Conservation (phyloP, 306 rosid species). For the Vigna reflexopilosa region DNA sequence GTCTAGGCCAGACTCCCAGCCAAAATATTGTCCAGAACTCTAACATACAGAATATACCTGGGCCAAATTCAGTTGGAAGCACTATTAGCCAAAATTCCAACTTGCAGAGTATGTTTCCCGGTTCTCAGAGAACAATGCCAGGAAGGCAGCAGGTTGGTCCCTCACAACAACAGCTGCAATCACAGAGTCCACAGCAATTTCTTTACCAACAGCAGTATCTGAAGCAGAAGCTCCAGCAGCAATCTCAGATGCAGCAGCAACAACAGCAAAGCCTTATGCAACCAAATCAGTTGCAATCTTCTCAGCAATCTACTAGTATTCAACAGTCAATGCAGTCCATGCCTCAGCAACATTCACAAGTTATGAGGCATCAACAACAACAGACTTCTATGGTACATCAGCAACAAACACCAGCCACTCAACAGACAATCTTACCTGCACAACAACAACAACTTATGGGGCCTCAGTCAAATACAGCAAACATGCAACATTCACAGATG, state of each 20-base stretch:
- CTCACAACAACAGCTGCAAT: conserved; percentile 76
- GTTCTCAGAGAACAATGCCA: conserved; percentile 74
- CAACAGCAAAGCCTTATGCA: conserved; percentile 76
- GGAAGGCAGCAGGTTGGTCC: conserved; percentile 82
- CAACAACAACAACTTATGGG: conserved; percentile 73
- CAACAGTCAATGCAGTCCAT: conserved; percentile 76
- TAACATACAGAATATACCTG: conserved; percentile 67
- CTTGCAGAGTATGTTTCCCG: conserved; percentile 67
- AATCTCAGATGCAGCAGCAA: conserved; percentile 69
- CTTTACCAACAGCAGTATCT: conserved; percentile 62
- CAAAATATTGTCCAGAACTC: conserved; percentile 71
- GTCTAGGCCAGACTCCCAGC: conserved; percentile 64
- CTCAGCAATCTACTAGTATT: conserved; percentile 75
- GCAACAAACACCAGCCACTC: conserved; percentile 70
- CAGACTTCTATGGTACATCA: conserved; percentile 69
- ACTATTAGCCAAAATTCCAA: conserved; percentile 70
- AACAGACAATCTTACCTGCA: conserved; percentile 60
- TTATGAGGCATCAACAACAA: conserved; percentile 76
- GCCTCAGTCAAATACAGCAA: conserved; percentile 70
- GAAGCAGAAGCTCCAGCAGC: conserved; percentile 64
- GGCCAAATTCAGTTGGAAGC: conserved; percentile 69
- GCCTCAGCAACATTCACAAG: conserved; percentile 85
- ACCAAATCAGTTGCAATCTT: conserved; percentile 75
- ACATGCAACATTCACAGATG: conserved; percentile 69
- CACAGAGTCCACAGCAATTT: conserved; percentile 66